Evolutionary conservation across 345 rosid species (phyloP).

Genomic region (Populus deltoides): DNA sequence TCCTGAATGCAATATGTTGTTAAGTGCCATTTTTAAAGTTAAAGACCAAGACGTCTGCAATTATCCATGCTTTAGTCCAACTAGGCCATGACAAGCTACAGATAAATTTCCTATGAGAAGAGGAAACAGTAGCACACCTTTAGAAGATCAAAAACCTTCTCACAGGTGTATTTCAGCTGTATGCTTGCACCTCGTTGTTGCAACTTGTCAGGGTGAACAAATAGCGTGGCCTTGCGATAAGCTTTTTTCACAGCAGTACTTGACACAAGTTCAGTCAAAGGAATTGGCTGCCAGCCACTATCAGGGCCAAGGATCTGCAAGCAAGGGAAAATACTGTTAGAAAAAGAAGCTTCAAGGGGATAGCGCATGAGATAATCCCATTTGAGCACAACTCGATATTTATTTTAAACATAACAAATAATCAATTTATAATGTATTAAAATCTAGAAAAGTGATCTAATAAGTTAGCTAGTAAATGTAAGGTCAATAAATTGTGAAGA

Average conservation of each 20-base stretch:
- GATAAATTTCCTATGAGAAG: background rate
- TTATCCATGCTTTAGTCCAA: background rate
- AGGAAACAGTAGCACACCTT: constrained; percentile 45
- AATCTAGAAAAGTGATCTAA: background rate
- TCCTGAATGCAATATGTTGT: background rate
- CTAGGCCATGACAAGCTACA: background rate
- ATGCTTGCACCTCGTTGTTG: constrained; percentile 96
- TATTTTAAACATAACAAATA: background rate
- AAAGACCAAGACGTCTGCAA: background rate
- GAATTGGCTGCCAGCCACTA: constrained; percentile 87
- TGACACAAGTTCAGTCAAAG: constrained; percentile 71
- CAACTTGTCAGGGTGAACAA: constrained; percentile 90
- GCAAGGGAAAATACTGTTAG: background rate
- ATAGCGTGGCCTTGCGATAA: constrained; percentile 82
- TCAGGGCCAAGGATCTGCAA: constrained; percentile 87
- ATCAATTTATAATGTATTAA: background rate
- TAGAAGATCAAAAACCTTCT: constrained; percentile 92
- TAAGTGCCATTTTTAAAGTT: background rate
- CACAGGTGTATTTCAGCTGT: constrained; percentile 83
- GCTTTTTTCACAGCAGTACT: constrained; percentile 81
- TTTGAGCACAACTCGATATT: background rate
- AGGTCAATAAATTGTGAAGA: background rate
- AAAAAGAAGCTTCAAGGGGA: too few relatives aligned
- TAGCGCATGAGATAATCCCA: background rate
- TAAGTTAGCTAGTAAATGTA: background rate